Conservation (phyloP, 768 basidiomycete genomes). For the Psilocybe cyanescens region DNA sequence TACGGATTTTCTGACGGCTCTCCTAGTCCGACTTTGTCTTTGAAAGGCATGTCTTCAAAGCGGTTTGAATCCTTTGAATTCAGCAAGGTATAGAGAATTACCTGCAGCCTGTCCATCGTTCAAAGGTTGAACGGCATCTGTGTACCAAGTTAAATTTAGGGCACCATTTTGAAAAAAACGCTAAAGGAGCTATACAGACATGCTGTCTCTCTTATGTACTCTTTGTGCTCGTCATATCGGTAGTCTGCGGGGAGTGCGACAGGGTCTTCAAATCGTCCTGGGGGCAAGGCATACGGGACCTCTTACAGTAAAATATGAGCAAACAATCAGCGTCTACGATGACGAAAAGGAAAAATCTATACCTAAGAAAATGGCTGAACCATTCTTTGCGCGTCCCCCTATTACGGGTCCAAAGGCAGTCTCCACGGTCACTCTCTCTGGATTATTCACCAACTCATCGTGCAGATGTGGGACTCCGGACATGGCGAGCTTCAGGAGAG, state of each 20-base stretch:
- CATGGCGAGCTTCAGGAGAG: neutral
- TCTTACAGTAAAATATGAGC: conserved; percentile 41
- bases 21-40: conserved; percentile 69
- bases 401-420: conserved; percentile 60
- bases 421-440: conserved; percentile 47
- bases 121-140: conserved; percentile 64
- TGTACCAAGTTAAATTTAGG: neutral
- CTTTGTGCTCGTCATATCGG: conserved; percentile 55
- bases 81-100: conserved; percentile 21
- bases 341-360: conserved; percentile 9
- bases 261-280: conserved; percentile 67
- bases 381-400: conserved; percentile 64
- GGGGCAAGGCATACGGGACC: conserved; percentile 73
- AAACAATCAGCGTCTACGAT: neutral
- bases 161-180: neutral
- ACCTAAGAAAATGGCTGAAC: conserved; percentile 70
- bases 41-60: conserved; percentile 44
- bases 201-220: conserved; percentile 61
- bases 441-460: conserved; percentile 52
- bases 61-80: neutral
- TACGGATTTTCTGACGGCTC: conserved; percentile 75
- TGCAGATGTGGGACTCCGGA: conserved; percentile 44
- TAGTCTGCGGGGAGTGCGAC: conserved; percentile 54
- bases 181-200: conserved; percentile 42
- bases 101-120: conserved; percentile 69